These are phyloP conservation scores for Epichloe sp. DNA, from an alignment of 2,329 filamentous ascomycete genomes.

Conservation along the genomic window DNA sequence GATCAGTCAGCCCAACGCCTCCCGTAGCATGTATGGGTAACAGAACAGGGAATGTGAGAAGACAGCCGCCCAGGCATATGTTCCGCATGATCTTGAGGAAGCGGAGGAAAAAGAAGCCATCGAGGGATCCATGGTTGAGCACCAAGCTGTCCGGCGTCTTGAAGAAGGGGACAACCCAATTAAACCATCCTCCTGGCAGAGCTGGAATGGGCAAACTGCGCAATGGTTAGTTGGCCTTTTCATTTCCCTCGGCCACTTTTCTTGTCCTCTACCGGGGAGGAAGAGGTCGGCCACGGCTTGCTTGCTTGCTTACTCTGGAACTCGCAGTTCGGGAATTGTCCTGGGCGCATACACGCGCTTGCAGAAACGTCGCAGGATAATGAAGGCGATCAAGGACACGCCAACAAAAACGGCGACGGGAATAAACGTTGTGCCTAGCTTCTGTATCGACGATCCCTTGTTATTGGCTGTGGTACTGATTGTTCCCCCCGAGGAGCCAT, in stretches of 20 bases:
- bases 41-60: constrained; percentile 77
- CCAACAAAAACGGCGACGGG: constrained; percentile 38
- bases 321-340: constrained; percentile 33
- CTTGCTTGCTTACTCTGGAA: constrained; percentile 24
- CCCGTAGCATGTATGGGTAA: constrained; percentile 82
- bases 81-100: constrained; percentile 57
- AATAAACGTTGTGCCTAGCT: constrained; percentile 36
- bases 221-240: neutral
- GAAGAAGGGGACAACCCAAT: constrained; percentile 57
- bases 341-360: constrained; percentile 43
- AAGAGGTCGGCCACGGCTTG: neutral
- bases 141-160: constrained; percentile 62
- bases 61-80: constrained; percentile 71
- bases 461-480: constrained; percentile 18
- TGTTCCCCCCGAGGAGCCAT: constrained; percentile 22
- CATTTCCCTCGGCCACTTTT: neutral
- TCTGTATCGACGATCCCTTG: constrained; percentile 22
- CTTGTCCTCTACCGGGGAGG: neutral
- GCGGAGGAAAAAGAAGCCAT: constrained; percentile 82
- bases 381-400: constrained; percentile 37
- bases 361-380: constrained; percentile 31
- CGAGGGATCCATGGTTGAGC: constrained; percentile 81
- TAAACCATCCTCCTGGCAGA: constrained; percentile 47
- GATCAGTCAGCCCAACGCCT: constrained; percentile 45
- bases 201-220: constrained; percentile 43